A percentile compares a stretch with the other conserved stretches of the same genome.
These are phyloP conservation scores for Trifolium pratense DNA, from an alignment of 306 rosid species.

Conservation along the genomic window DNA sequence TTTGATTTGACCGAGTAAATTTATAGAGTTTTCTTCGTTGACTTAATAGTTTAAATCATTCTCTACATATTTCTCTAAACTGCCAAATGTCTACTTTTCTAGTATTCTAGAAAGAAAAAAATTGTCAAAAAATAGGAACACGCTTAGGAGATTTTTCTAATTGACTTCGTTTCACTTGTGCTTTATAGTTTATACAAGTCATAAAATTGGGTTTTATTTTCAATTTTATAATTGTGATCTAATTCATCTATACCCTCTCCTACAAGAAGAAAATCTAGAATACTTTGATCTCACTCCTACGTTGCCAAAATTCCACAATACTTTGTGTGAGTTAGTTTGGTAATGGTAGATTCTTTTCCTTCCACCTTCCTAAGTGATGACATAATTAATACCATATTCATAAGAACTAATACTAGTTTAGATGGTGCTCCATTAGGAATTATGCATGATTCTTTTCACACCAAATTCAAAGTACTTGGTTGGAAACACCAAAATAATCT, in stretches of 20 bases:
- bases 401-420: background rate
- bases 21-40: background rate
- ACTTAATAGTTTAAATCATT: slow-evolving; percentile 7
- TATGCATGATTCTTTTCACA: background rate
- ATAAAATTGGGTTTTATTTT: no score
- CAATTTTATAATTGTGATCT: no score
- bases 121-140: background rate
- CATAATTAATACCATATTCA: background rate
- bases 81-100: background rate
- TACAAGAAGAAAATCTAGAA: slow-evolving; percentile 37
- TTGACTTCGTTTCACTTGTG: no score
- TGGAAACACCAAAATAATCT: no score
- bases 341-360: slow-evolving; percentile 47
- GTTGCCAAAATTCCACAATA: slow-evolving; percentile 37
- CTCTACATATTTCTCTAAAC: background rate
- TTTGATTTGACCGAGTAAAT: background rate
- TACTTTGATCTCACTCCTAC: slow-evolving; percentile 48
- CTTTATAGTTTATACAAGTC: background rate
- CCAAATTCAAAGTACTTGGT: background rate
- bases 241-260: slow-evolving; percentile 1
- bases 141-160: background rate
- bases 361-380: slow-evolving; percentile 2
- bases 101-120: background rate
- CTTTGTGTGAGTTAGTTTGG: slow-evolving; percentile 22
- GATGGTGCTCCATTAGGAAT: background rate